Evolutionary conservation across 2,329 filamentous ascomycete species (phyloP), one percentile per base, ranked within the genome.

Genomic region (Alternaria solani): DNA sequence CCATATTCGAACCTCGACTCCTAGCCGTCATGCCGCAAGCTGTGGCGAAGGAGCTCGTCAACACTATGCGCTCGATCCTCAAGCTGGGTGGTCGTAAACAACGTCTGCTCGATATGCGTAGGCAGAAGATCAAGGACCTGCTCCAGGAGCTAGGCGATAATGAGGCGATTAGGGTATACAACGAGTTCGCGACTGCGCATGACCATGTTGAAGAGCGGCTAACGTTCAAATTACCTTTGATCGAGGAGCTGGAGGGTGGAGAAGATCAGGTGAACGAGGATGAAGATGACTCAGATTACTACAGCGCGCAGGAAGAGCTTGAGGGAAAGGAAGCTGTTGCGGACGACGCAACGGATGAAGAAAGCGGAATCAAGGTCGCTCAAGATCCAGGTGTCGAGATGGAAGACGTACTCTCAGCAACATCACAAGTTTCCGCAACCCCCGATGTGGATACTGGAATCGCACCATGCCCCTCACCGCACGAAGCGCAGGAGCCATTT

Each of bases 151-250:
- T 39, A 5, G 25, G 7, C 1, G 36, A 7, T 11, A 2, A 7
- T 18, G 41, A 47, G 2, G 26, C 18, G 0, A 16, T 20, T 5
- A 47, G 18, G 14, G 20, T 46, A 20, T 59, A 59, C n/a, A 41
- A 30, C 3, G 23, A 36, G 2, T 59, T 59, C 3, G 26, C 51
- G 20, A 54, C 7, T 30, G 32, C 32, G n/a, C 41, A 54, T 9
- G 34, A 39, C 3, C 39, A 26, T 4, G 6, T 12, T 0, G 55
- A 54, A 18, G 7, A 41, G 9, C 36, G 56, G 23, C 8, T 25
- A 20, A 23, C 56, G 8, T 61, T 38, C 23, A 51, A 48, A n/a
- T n/a, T 65, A 30, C 63, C 63, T 1, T 12, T 58, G 5, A 26
- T 63, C 30, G 30, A 12, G 2, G 46, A 48, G 2, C 20, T 11